Evolutionary conservation across 352 stramenopile species (phyloP).

Genomic region (Pythium vanterpoolii): DNA sequence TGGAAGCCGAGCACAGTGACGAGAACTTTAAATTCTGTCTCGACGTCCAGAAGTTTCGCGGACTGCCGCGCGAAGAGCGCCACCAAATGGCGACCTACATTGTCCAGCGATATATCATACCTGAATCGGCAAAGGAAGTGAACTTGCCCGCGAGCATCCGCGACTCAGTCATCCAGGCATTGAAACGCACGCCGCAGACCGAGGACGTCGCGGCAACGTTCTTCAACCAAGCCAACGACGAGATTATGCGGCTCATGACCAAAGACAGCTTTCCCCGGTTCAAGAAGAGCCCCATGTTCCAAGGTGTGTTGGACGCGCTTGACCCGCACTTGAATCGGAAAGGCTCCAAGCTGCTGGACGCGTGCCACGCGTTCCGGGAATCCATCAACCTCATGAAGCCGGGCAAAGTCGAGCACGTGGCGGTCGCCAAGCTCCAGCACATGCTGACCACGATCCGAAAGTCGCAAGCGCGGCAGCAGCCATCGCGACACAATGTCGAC

Average conservation of each 20-base stretch:
- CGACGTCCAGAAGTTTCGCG: conserved; percentile 57
- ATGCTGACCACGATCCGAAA: conserved; percentile 73
- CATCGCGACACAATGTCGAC: neutral
- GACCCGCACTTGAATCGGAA: conserved; percentile 64
- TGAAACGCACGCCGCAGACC: conserved; percentile 24
- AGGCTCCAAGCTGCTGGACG: conserved; percentile 55
- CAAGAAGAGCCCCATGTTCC: conserved; percentile 70
- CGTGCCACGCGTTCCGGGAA: conserved; percentile 72
- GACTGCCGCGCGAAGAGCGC: conserved; percentile 24
- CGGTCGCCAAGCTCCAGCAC: conserved; percentile 45
- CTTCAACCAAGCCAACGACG: conserved; percentile 56
- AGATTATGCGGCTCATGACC: conserved; percentile 81
- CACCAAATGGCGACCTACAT: conserved; percentile 39
- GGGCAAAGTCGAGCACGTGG: conserved; percentile 50
- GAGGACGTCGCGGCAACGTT: conserved; percentile 36
- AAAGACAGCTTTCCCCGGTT: conserved; percentile 81
- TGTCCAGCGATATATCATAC: conserved; percentile 52
- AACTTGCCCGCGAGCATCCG: conserved; percentile 65
- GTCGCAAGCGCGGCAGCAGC: conserved; percentile 44
- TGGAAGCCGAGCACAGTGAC: conserved; percentile 71
- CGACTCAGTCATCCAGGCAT: conserved; percentile 34
- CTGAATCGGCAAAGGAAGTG: conserved; percentile 58
- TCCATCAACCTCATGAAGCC: conserved; percentile 58
- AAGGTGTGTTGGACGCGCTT: conserved; percentile 56
- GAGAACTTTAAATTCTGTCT: conserved; percentile 79